A percentile compares a stretch with the other conserved stretches of the same genome.
Evolutionary conservation across 2,329 filamentous ascomycete species (phyloP).

Genomic region (Sclerotinia glacialis): DNA sequence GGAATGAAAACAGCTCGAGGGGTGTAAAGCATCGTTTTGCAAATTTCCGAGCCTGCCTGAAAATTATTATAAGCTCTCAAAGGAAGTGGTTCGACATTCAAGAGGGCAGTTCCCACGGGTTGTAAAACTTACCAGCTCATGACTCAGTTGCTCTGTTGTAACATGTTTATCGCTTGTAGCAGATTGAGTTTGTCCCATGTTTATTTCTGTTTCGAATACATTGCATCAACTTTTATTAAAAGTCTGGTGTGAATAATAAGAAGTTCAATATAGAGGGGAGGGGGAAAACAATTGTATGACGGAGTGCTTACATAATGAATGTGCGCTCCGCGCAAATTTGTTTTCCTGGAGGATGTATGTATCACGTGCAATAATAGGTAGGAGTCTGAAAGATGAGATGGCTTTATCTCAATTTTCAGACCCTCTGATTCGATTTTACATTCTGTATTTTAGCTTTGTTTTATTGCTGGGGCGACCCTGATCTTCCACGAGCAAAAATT

Average conservation of each 20-base stretch:
- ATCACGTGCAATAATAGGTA: too few relatives aligned
- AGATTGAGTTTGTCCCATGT: constrained; percentile 41
- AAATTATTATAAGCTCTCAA: not conserved
- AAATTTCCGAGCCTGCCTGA: constrained; percentile 56
- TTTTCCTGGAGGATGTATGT: not conserved
- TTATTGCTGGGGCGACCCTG: constrained; percentile 20
- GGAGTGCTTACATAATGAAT: constrained; percentile 6
- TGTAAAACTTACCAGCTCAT: constrained; percentile 36
- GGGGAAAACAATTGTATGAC: not conserved
- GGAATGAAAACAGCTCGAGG: constrained; percentile 70
- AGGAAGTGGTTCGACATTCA: constrained; percentile 2
- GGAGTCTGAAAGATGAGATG: too few relatives aligned
- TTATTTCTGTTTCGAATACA: constrained; percentile 19
- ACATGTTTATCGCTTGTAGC: constrained; percentile 29
- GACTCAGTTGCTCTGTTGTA: constrained; percentile 38
- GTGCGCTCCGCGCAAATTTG: too few relatives aligned
- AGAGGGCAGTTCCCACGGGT: constrained; percentile 15
- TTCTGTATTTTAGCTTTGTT: too few relatives aligned
- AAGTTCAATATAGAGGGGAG: not conserved
- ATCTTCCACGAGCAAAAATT: constrained; percentile 6
- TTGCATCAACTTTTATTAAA: not conserved
- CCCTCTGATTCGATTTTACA: too few relatives aligned
- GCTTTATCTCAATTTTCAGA: too few relatives aligned
- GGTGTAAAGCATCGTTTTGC: constrained; percentile 68
- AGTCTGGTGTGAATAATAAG: not conserved